Evolutionary conservation across 129 eudicot genomes (phyloP).

Genomic region (Lactuca saligna): DNA sequence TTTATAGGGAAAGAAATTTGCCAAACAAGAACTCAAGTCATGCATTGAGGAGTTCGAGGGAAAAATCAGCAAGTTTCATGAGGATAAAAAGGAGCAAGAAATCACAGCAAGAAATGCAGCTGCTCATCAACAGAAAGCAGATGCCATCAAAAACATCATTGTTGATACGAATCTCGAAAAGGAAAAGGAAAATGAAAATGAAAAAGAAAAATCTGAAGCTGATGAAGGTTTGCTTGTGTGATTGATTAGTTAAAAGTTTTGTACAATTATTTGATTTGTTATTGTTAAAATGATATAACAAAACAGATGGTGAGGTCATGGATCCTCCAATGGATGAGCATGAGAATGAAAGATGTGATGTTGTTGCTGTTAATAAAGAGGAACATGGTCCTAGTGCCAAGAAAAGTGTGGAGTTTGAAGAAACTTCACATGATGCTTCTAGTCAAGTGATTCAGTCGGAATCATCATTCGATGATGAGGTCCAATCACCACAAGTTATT

Average conservation of each 20-base stretch:
- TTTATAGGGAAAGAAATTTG: slow-evolving; percentile 85
- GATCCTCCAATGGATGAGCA: slow-evolving; percentile 38
- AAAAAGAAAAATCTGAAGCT: slow-evolving; percentile 43
- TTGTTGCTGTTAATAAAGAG: neutral
- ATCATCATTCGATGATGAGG: slow-evolving; percentile 52
- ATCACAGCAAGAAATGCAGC: slow-evolving; percentile 84
- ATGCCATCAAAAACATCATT: slow-evolving; percentile 47
- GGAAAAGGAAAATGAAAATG: slow-evolving; percentile 36
- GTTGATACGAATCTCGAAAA: slow-evolving; percentile 34
- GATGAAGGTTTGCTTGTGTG: slow-evolving; percentile 53
- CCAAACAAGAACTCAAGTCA: slow-evolving; percentile 79
- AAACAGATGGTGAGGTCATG: slow-evolving; percentile 55
- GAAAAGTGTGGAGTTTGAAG: slow-evolving; percentile 33
- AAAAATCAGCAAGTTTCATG: slow-evolving; percentile 64
- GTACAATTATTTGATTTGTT: too few species aligned
- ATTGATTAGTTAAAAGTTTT: neutral
- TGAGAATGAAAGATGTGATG: neutral
- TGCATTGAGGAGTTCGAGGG: slow-evolving; percentile 91
- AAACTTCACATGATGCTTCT: slow-evolving; percentile 38
- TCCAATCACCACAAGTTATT: slow-evolving; percentile 49
- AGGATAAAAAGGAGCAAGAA: slow-evolving; percentile 87
- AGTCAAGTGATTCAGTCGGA: slow-evolving; percentile 62
- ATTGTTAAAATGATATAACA: slow-evolving; percentile 4
- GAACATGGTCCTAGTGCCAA: slow-evolving; percentile 13
- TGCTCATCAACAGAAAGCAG: slow-evolving; percentile 66